Evolutionary conservation across 2,329 filamentous ascomycete genomes (phyloP).

Genomic region (Phialophora expanda): DNA sequence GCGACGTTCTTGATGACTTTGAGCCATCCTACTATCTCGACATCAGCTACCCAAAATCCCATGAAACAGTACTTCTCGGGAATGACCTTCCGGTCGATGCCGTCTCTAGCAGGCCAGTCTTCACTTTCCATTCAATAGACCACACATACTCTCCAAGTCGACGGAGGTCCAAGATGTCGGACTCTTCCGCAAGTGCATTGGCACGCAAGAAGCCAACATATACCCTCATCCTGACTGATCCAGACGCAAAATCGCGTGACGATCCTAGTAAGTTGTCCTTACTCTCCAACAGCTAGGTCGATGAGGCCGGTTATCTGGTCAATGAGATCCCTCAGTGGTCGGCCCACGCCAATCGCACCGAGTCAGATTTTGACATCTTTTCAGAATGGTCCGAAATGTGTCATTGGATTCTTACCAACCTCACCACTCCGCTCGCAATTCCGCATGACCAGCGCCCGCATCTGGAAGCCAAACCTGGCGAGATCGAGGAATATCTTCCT

Average conservation of each 20-base stretch:
- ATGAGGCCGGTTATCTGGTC: not conserved
- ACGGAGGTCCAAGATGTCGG: conserved; percentile 15
- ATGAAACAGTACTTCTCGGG: conserved; percentile 56
- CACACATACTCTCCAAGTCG: conserved; percentile 29
- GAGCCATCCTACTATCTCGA: conserved; percentile 58
- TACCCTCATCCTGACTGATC: conserved; percentile 61
- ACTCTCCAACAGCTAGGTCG: not conserved
- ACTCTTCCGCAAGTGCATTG: not conserved
- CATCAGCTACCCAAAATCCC: conserved; percentile 54
- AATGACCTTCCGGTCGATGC: conserved; percentile 58
- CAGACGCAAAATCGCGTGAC: conserved; percentile 61
- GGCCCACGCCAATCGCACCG: not conserved
- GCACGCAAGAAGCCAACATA: conserved; percentile 44
- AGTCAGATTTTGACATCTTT: not conserved
- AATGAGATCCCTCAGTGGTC: not conserved
- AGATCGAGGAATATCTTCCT: conserved; percentile 58
- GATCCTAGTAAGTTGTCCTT: conserved; percentile 46
- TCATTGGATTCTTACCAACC: conserved; percentile 55
- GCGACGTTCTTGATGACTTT: conserved; percentile 64
- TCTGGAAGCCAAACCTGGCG: conserved; percentile 40
- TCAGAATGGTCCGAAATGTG: conserved; percentile 64
- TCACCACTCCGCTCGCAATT: conserved; percentile 35
- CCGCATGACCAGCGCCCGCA: conserved; percentile 14
- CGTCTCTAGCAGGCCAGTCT: conserved; percentile 50
- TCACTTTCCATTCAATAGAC: conserved; percentile 47